A percentile compares a stretch with the other conserved stretches of the same genome.
phyloP scores from a whole-genome alignment of 176 grass and related monocot species.

The Guadua angustifolia region DNA sequence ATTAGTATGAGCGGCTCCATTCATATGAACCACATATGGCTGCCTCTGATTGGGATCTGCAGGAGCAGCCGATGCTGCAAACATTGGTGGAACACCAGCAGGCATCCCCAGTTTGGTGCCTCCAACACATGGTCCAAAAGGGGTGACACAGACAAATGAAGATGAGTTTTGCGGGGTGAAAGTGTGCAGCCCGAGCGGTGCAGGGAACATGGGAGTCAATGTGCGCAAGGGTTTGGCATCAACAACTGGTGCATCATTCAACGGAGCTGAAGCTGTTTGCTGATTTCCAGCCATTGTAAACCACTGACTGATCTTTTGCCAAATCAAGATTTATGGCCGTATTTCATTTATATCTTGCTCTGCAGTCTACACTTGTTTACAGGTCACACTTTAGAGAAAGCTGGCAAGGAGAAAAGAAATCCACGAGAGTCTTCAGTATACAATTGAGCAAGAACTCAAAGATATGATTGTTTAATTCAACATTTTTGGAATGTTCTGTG shows the following conservation, averaged over 20 bases:
- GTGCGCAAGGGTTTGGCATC: constrained; percentile 83
- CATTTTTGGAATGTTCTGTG: not conserved
- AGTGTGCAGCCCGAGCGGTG: constrained; percentile 66
- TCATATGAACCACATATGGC: constrained; percentile 15
- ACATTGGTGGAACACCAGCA: constrained; percentile 48
- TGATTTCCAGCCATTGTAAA: constrained; percentile 55
- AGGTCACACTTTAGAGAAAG: constrained; percentile 24
- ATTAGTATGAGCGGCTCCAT: constrained; percentile 47
- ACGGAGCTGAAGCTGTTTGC: constrained; percentile 31
- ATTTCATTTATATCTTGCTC: constrained; percentile 10
- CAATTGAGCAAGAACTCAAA: constrained; percentile 32
- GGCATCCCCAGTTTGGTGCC: constrained; percentile 46
- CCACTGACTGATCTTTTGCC: not conserved
- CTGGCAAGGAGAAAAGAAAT: not conserved
- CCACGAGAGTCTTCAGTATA: constrained; percentile 3
- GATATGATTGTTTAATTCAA: constrained; percentile 16
- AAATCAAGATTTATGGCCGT: constrained; percentile 16
- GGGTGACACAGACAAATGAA: constrained; percentile 72
- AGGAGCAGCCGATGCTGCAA: constrained; percentile 18
- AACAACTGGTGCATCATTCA: constrained; percentile 52
- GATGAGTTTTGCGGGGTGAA: constrained; percentile 64
- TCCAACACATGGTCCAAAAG: constrained; percentile 62
- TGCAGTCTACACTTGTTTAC: constrained; percentile 18
- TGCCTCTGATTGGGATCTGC: constrained; percentile 42
- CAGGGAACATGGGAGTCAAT: constrained; percentile 86